Evolutionary conservation across 2,329 filamentous ascomycete genomes (phyloP).

Genomic region (Colletotrichum sp.): DNA sequence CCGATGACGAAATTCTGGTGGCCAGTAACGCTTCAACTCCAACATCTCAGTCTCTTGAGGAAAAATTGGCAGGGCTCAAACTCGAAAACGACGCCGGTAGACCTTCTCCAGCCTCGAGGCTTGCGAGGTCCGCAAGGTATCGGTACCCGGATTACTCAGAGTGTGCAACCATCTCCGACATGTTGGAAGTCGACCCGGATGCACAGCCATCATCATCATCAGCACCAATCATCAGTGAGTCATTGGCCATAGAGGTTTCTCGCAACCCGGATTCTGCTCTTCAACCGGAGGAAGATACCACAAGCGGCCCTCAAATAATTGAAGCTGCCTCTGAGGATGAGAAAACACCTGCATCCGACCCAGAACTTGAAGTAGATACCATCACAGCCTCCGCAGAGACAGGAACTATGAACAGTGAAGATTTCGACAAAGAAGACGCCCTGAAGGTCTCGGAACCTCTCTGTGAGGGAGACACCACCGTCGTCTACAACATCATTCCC

Average conservation of each 20-base stretch:
- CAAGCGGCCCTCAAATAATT: not conserved
- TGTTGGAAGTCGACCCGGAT: slow-evolving; percentile 16
- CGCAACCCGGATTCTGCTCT: not conserved
- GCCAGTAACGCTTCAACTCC: slow-evolving; percentile 21
- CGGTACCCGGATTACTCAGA: slow-evolving; percentile 15
- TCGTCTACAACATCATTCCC: slow-evolving; percentile 74
- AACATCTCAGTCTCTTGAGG: not conserved
- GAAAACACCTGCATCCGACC: not conserved
- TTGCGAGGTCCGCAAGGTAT: not conserved
- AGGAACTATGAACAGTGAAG: not conserved
- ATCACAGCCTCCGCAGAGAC: not conserved
- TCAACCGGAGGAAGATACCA: not conserved
- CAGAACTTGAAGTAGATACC: not conserved
- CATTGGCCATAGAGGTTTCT: not conserved
- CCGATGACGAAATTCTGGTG: not conserved
- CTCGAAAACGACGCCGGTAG: not conserved
- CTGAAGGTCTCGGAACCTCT: slow-evolving; percentile 41
- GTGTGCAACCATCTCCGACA: not conserved
- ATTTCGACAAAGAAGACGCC: not conserved
- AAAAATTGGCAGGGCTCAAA: slow-evolving; percentile 14
- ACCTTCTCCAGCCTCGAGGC: not conserved
- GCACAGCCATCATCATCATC: not conserved
- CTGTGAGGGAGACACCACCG: slow-evolving; percentile 80
- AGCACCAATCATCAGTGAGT: not conserved
- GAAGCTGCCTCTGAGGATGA: not conserved